Evolutionary conservation across 2,329 filamentous ascomycete species (phyloP), one percentile per base, ranked within the genome.

Genomic region (Fonsecaea multimorphosa): DNA sequence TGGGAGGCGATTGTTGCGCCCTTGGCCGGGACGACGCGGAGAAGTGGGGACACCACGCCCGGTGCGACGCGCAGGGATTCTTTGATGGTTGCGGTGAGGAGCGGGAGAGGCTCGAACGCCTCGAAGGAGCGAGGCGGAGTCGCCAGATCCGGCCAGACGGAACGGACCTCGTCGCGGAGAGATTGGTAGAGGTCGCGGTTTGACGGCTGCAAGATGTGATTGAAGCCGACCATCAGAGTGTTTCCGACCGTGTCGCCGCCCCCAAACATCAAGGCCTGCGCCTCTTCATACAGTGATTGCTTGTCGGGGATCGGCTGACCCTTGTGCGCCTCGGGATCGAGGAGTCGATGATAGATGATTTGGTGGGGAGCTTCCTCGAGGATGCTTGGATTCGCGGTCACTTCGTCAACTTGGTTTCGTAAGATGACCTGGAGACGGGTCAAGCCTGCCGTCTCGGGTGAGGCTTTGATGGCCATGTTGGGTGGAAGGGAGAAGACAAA

Each of bases 401-500:
- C 65, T 1, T 67, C 40, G n/a, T 68, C 66, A 6, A 74, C 54
- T 46, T 71, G 69, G 16, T 29, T 32, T 8, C 46, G 38, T 7
- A 71, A 36, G 11, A 64, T 36, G 49, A 69, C 53, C 40, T 60
- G 67, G 31, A 72, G 22, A 38, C 61, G 44, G 2, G 69, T 32
- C 12, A 74, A 54, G 11, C 69, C 70, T 61, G 71, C 44, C 64
- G 72, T 53, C 16, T 65, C 58, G 11, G 63, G 58, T 6, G 52
- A 29, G 9, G 40, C 36, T 16, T 51, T 61, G 54, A 73, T 78
- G 3, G 76, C 77, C 5, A 80, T 62, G 52, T 19, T 73, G 1
- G 77, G 77, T 7, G 79, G 78, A 29, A 76, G 76, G 4, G 74
- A 72, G 44, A 78, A 65, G 14, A 81, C 76, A 63, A 78, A 72